Evolutionary conservation across 2,329 filamentous ascomycete species (phyloP).

Genomic region (Aspergillus fructus): DNA sequence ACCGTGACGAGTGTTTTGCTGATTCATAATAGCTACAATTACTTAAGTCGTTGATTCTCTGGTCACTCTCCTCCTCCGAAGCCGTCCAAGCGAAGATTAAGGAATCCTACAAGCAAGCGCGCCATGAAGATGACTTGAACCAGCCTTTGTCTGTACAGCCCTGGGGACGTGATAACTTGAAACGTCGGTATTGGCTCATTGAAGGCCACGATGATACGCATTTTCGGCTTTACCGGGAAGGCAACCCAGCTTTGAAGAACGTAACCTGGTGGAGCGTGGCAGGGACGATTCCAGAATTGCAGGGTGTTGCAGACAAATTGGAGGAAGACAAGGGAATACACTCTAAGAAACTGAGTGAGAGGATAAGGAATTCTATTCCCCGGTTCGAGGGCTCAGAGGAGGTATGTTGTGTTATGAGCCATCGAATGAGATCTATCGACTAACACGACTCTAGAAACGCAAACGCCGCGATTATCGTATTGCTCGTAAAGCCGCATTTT

Average conservation of each 20-base stretch:
- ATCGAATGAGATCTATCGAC: constrained; percentile 6
- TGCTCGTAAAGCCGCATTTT: constrained; percentile 80
- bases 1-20: constrained; percentile 4
- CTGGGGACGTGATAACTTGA: constrained; percentile 87
- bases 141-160: constrained; percentile 86
- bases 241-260: constrained; percentile 72
- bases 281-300: constrained; percentile 83
- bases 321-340: constrained; percentile 77
- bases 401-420: constrained; percentile 49
- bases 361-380: constrained; percentile 76
- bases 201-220: constrained; percentile 92
- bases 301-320: constrained; percentile 71
- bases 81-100: constrained; percentile 77
- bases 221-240: constrained; percentile 92
- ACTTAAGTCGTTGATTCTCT: constrained; percentile 78
- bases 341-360: constrained; percentile 73
- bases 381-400: constrained; percentile 93
- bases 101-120: constrained; percentile 81
- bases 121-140: constrained; percentile 75
- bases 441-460: constrained; percentile 65
- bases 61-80: constrained; percentile 88
- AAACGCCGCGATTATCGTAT: constrained; percentile 89
- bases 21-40: constrained; percentile 66
- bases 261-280: constrained; percentile 93
- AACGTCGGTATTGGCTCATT: constrained; percentile 88